Evolutionary conservation across 2,329 filamentous ascomycete genomes (phyloP), one percentile per base, ranked within the genome.

Genomic region (Xylariales sp.): DNA sequence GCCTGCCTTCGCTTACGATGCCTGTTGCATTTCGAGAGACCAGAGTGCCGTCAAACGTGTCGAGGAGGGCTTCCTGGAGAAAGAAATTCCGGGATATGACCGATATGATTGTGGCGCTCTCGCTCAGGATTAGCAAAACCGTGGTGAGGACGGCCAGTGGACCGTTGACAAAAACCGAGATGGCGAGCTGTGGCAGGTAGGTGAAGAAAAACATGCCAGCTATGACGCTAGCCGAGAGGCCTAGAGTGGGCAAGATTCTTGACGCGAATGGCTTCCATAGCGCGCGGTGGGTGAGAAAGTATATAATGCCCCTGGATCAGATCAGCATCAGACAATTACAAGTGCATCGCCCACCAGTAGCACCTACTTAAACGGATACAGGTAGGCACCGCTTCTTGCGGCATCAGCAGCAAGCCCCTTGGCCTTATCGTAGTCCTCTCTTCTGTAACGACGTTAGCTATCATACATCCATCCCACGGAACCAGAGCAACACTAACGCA

Each of bases 151-250:
- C 81, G 5, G 86, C 85, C 5, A 91, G 65, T 0, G 86, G 90
- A 0, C 91, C 91, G 47, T 88, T 91, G 45, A 94, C 85, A 51
- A 96, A 81, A 36, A 88, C 74, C 30, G 95, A 75, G 12, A 95
- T 62, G 1, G 88, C 85, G 17, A 88, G 76, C 67, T 96, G 91
- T 1, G 91, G 91, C 7, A 82, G 56, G 59, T 95, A 96, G 33
- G 89, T 85, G 57, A 96, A 81, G 50, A 85, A 68, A 63, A 97
- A 96, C 88, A 96, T 94, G 60, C 77, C 70, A 10, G 71, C 70
- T 2, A 90, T 82, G 31, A 96, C 81, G 30, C 78, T 76, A 8
- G 82, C 61, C 12, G 86, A 88, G 3, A 95, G 74, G 2, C 75
- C 72, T 35, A 94, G 49, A 19, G 83, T 88, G 3, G 76, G 74